phyloP scores from a whole-genome alignment of 495 filamentous ascomycete species.

The Bombardia bombarda region DNA sequence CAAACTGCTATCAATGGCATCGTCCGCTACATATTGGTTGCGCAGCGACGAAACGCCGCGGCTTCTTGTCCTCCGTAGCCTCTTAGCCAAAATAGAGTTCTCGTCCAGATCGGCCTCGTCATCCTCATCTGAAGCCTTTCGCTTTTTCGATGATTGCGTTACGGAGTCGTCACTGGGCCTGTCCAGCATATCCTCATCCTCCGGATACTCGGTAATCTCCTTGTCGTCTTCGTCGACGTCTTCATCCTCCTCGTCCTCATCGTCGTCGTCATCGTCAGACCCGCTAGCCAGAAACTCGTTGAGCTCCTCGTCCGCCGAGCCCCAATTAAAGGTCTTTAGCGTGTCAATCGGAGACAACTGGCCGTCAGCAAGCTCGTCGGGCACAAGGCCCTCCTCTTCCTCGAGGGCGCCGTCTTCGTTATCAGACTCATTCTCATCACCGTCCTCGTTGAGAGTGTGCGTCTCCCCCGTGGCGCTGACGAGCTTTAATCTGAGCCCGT shows the following conservation, averaged over 20 bases:
- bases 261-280: slow-evolving; percentile 47
- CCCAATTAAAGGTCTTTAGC: slow-evolving; percentile 51
- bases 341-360: slow-evolving; percentile 46
- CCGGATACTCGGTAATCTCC: too few species aligned
- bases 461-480: slow-evolving; percentile 7
- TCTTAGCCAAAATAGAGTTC: slow-evolving; percentile 15
- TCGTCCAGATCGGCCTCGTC: slow-evolving; percentile 22
- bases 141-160: too few species aligned
- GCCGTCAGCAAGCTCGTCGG: slow-evolving; percentile 39
- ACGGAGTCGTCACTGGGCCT: too few species aligned
- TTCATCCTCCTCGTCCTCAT: slow-evolving; percentile 23
- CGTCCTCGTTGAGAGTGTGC: slow-evolving; percentile 28
- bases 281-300: slow-evolving; percentile 62
- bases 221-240: slow-evolving; percentile 25
- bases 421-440: slow-evolving; percentile 40
- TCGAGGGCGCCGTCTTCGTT: slow-evolving; percentile 38
- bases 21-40: slow-evolving; percentile 16
- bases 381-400: slow-evolving; percentile 30
- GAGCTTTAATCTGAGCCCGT: slow-evolving; percentile 14
- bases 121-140: too few species aligned
- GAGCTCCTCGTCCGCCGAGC: slow-evolving; percentile 61
- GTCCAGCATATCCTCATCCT: too few species aligned
- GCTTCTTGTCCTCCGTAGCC: slow-evolving; percentile 14
- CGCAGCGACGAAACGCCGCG: slow-evolving; percentile 14
- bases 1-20: slow-evolving; percentile 23